Base-by-base conservation (phyloP, 148 eudicot genomes). In the Talinum fruticosum region DNA sequence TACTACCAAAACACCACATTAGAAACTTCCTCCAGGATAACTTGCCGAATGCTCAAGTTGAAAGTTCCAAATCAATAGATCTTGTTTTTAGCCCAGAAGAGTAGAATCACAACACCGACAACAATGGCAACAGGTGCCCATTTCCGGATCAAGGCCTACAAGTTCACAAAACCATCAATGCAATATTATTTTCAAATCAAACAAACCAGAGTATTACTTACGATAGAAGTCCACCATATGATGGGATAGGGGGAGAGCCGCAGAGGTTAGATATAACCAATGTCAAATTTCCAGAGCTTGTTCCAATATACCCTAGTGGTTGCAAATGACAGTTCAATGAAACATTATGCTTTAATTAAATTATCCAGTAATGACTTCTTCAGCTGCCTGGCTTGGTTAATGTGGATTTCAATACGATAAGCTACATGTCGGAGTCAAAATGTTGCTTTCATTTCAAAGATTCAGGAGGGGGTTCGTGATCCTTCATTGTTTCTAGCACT, bases 61-160 rank as follows among this genome's bases (percentile, higher is more conserved):
- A 24, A 28, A n/a, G n/a, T n/a, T 21, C 30, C 71, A 44, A 74
- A 89, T 89, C 87, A 91, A 93, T 93, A 93, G 68, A 93, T 82
- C 87, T 88, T 91, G 66, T 85, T 88, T 77, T 72, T 88, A 74
- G 87, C 87, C 93, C 95, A 93, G 72, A 91, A 87, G 73, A 93
- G 96, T 64, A 93, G 86, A 67, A 87, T 49, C 54, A 93, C 97
- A 44, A 93, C 87, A 81, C 96, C 97, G 10, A 93, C 70, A 32
- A 93, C 97, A 79, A 91, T 87, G 29, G 93, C 96, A 37, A 93
- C 93, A 8, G 97, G 97, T 13, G 97, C 97, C 93, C 96, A 93
- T 81, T 93, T 93, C 81, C 88, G 77, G 37, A 93, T 93, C 83
- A 93, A 79, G 61, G 97, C 97, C 97, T 91, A 66, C 75, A 80